Evolutionary conservation across 768 basidiomycete genomes (phyloP).

Genomic region (Boletus sp.): DNA sequence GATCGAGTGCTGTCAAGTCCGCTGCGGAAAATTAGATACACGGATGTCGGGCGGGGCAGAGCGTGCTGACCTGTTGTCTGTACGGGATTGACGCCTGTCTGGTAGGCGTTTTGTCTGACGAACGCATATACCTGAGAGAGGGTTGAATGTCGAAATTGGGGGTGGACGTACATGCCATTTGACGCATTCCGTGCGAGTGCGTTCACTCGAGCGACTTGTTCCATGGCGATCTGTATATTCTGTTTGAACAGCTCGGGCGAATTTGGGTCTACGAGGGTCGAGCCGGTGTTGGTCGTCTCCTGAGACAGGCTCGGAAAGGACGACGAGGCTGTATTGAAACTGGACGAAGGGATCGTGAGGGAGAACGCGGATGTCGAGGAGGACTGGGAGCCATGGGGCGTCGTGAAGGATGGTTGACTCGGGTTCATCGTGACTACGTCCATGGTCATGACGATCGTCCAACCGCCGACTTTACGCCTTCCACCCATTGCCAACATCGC

Average conservation of each 20-base stretch:
- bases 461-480: slow-evolving; percentile 52
- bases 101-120: slow-evolving; percentile 60
- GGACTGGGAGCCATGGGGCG: slow-evolving; percentile 13
- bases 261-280: slow-evolving; percentile 45
- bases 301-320: slow-evolving; percentile 28
- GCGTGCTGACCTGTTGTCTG: slow-evolving; percentile 50
- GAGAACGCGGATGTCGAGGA: slow-evolving; percentile 17
- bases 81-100: slow-evolving; percentile 48
- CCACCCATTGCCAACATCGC: slow-evolving; percentile 50
- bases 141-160: neutral
- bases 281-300: slow-evolving; percentile 14
- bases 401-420: slow-evolving; percentile 11
- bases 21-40: slow-evolving; percentile 29
- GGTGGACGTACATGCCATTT: slow-evolving; percentile 49
- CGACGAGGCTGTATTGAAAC: slow-evolving; percentile 9
- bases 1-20: slow-evolving; percentile 50
- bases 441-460: neutral
- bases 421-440: slow-evolving; percentile 13
- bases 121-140: neutral
- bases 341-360: slow-evolving; percentile 17
- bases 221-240: slow-evolving; percentile 47
- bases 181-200: slow-evolving; percentile 47
- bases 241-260: slow-evolving; percentile 63
- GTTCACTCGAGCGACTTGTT: slow-evolving; percentile 50
- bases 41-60: neutral